Conservation (phyloP, 495 filamentous ascomycete species). For the Aspergillus cristatus region DNA sequence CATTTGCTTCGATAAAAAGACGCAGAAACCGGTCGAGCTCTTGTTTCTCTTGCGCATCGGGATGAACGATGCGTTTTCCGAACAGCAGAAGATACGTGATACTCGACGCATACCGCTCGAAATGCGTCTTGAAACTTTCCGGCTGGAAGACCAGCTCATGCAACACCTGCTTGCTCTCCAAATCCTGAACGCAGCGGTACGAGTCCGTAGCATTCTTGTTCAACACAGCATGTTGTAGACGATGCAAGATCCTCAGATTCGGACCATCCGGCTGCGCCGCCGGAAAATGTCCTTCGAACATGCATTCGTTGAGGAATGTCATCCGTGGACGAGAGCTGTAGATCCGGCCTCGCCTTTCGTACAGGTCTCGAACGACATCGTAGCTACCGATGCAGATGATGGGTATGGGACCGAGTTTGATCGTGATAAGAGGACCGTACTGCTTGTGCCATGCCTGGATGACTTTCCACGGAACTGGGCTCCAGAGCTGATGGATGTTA, state of each 20-base stretch:
- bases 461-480: conserved; percentile 1
- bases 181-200: conserved; percentile 28
- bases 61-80: conserved; percentile 17
- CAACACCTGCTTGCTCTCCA: conserved; percentile 20
- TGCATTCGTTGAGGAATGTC: too few relatives aligned
- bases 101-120: conserved; percentile 12
- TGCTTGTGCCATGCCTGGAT: conserved; percentile 13
- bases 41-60: conserved; percentile 5
- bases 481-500: conserved; percentile 7
- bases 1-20: too few relatives aligned
- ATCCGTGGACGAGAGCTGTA: conserved; percentile 17
- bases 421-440: conserved; percentile 16
- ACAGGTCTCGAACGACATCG: conserved; percentile 10
- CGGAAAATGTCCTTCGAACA: conserved; percentile 16
- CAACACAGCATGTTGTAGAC: conserved; percentile 15
- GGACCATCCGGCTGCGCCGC: conserved; percentile 38
- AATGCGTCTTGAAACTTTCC: conserved; percentile 9
- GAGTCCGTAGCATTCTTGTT: conserved; percentile 21
- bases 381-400: conserved; percentile 13
- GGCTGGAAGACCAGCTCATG: conserved; percentile 8
- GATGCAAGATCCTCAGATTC: conserved; percentile 26
- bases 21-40: too few relatives aligned
- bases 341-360: conserved; percentile 8
- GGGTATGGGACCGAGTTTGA: conserved; percentile 2
- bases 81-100: conserved; percentile 18